Base-by-base conservation (phyloP, 2,329 filamentous ascomycete genomes). In the Colletotrichum noveboracense region DNA sequence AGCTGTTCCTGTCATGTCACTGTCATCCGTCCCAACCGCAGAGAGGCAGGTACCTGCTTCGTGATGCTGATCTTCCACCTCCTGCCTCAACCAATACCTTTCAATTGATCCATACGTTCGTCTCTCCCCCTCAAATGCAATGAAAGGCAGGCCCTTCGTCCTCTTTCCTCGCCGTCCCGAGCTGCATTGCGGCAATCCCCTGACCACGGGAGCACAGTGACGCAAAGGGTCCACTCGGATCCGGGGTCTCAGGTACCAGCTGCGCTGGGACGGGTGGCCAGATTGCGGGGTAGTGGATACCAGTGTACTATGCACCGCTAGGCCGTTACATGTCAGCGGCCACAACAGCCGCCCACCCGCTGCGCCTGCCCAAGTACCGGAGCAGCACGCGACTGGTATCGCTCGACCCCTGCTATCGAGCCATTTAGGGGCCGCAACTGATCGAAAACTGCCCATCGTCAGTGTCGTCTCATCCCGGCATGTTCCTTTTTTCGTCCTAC, bases 201-300 rank as follows among this genome's bases (percentile, higher is more conserved):
- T 58, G 43, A 66, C 71, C 26, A 74, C 66, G 71, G 32, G 75
- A 75, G 67, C 68, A 69, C 68, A 55, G 75, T 77, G 76, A 77
- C 76, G 76, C 76, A 77, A 66, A 68, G 61, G 55, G 36, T 61
- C 76, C 76, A 76, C 74, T 70, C 70, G 55, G 67, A 77, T 77
- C 76, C 70, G 76, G 77, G 77, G 77, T 78, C 68, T 73, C 71
- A 71, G 77, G 76, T 77, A 78, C 77, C 48, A 74, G 76, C 64
- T 58, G 58, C 18, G 48, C 71, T 67, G 69, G 64, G 52, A 43
- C 67, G 58, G 43, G 65, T 75, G 75, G 76, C 68, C 67, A 76
- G 68, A 77, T 72, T 77, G 76, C 75, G 76, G 76, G 76, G 76
- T 77, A 75, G 76, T 77, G 76, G 76, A 61, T 77, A 77, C 75